Evolutionary conservation across 2,329 filamentous ascomycete species (phyloP).

Genomic region (Dactylellina parvicollis): DNA sequence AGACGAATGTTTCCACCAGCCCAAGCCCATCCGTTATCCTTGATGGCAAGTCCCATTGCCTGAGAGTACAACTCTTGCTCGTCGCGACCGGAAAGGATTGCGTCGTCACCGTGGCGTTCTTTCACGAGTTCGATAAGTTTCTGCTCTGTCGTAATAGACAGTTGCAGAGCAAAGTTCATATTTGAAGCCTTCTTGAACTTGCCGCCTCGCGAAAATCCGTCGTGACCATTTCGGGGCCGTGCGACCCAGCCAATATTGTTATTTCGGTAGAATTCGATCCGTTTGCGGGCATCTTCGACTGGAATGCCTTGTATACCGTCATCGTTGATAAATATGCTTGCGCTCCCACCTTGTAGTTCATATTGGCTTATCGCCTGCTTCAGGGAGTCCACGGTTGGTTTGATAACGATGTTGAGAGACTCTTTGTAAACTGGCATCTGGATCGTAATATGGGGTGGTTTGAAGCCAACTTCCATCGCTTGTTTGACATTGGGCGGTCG

Average conservation of each 20-base stretch:
- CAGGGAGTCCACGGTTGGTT: slow-evolving; percentile 68
- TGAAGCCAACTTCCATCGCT: slow-evolving; percentile 56
- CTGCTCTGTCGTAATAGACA: slow-evolving; percentile 72
- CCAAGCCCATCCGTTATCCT: slow-evolving; percentile 68
- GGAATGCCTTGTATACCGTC: slow-evolving; percentile 73
- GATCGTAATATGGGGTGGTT: slow-evolving; percentile 63
- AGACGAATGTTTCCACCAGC: slow-evolving; percentile 71
- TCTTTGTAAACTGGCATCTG: slow-evolving; percentile 67
- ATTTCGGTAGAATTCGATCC: slow-evolving; percentile 43
- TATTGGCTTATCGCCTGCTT: slow-evolving; percentile 70
- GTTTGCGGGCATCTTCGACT: slow-evolving; percentile 59
- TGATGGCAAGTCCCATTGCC: slow-evolving; percentile 66
- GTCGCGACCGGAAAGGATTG: slow-evolving; percentile 45
- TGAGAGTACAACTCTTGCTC: slow-evolving; percentile 66
- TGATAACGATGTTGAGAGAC: slow-evolving; percentile 65
- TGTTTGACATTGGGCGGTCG: slow-evolving; percentile 61
- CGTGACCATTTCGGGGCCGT: slow-evolving; percentile 65
- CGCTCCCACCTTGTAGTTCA: slow-evolving; percentile 72
- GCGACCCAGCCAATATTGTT: slow-evolving; percentile 51
- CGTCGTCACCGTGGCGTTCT: slow-evolving; percentile 11
- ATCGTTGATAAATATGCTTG: slow-evolving; percentile 75
- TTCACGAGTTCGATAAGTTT: slow-evolving; percentile 59
- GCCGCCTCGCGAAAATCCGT: slow-evolving; percentile 67
- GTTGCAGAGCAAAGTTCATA: slow-evolving; percentile 76
- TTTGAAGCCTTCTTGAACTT: slow-evolving; percentile 80